These are phyloP conservation scores for Luvunga scandens DNA, from an alignment of 345 rosid species.

Conservation along the genomic window DNA sequence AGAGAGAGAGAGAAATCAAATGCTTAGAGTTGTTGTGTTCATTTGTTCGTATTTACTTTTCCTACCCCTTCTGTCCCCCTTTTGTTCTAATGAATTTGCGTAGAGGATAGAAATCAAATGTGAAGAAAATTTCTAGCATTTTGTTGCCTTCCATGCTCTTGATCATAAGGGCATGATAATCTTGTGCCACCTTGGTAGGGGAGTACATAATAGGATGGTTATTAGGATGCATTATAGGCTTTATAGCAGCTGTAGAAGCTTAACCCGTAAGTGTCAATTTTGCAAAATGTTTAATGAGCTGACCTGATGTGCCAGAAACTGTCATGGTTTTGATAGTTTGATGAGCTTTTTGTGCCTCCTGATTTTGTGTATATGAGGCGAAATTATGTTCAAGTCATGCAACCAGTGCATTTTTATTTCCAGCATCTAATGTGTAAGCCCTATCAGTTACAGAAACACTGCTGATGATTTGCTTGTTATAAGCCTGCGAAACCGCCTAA, in stretches of 20 bases:
- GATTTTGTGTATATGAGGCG: neutral
- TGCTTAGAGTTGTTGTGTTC: neutral
- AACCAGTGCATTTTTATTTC: neutral
- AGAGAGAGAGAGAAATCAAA: neutral
- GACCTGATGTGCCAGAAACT: neutral
- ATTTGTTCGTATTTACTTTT: neutral
- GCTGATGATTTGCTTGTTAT: neutral
- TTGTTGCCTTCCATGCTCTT: neutral
- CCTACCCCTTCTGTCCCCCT: neutral
- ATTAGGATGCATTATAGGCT: neutral
- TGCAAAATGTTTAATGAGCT: neutral
- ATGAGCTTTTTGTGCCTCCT: neutral
- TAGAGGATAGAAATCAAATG: neutral
- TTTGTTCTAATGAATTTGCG: neutral
- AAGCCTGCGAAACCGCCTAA: neutral
- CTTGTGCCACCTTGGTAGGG: neutral
- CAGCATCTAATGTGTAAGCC: neutral
- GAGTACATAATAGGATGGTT: neutral
- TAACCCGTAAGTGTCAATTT: neutral
- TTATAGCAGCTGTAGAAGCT: neutral
- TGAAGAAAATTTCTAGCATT: neutral
- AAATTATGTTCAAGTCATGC: neutral
- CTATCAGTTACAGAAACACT: neutral
- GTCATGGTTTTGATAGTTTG: neutral
- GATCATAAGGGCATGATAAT: neutral